phyloP scores from a whole-genome alignment of 1,139 yeast genomes.

The Geotrichum citri-aurantii region DNA sequence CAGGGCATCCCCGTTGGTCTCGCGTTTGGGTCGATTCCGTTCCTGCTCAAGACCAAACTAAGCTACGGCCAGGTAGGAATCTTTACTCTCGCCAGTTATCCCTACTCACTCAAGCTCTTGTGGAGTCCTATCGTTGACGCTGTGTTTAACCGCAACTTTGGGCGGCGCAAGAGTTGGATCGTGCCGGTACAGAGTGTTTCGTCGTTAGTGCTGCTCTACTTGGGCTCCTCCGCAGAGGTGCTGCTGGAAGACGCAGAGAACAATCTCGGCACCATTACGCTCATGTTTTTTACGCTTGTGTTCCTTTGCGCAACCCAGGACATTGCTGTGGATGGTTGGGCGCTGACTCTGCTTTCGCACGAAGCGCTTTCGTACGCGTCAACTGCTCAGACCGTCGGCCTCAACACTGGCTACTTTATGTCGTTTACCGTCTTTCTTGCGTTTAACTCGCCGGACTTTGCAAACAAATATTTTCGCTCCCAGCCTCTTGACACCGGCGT shows the following conservation, averaged over 20 bases:
- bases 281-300: conserved; percentile 67
- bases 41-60: conserved; percentile 70
- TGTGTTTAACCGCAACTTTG: conserved; percentile 57
- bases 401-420: conserved; percentile 86
- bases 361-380: conserved; percentile 87
- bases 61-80: conserved; percentile 89
- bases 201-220: conserved; percentile 56
- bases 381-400: conserved; percentile 94
- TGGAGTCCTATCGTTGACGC: conserved; percentile 98
- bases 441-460: conserved; percentile 85
- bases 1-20: conserved; percentile 97
- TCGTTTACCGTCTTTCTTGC: conserved; percentile 90
- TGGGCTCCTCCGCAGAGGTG: conserved; percentile 57
- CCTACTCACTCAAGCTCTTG: conserved; percentile 81
- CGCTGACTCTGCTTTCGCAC: conserved; percentile 74
- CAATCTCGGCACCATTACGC: conserved; percentile 52
- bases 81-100: conserved; percentile 88
- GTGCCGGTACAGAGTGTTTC: conserved; percentile 82
- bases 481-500: conserved; percentile 61
- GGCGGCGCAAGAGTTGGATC: conserved; percentile 91
- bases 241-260: conserved; percentile 52
- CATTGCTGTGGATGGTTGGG: conserved; percentile 99
- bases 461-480: conserved; percentile 70
- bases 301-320: conserved; percentile 96
- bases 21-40: conserved; percentile 95